Base-by-base conservation (phyloP, 2,329 filamentous ascomycete genomes). In the Colletotrichum euphorbiae region DNA sequence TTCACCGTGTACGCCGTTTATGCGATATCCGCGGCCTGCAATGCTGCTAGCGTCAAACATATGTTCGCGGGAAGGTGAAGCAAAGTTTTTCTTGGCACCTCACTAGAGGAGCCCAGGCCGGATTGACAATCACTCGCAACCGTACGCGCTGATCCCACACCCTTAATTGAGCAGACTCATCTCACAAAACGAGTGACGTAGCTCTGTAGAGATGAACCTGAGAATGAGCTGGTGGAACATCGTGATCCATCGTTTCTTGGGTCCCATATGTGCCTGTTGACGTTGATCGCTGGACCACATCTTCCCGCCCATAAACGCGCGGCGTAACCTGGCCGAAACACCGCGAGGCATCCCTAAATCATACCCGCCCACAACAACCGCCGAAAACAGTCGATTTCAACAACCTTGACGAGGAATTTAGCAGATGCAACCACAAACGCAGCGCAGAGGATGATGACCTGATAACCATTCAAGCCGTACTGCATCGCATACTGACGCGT, bases 221-320 rank as follows among this genome's bases (percentile, higher is more conserved):
- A 6, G 8, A 13, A 38, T 13, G 36, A 13, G 36, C 7, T 28
- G 28, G 6, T 28, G 6, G 28, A 15, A 38, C 13, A 38, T 38
- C 3, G 36, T 15, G 3, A 38, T 4, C 9, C 13, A 38, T 12
- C 36, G 36, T 8, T 38, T 15, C 52, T 21, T 46, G 28, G 28
- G 28, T 28, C 28, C 28, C 28, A 28, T 28, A 21, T 12, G 42
- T 48, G 33, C 59, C 48, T 15, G 54, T 60, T 55, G 42, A 66
- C 42, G 55, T 54, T 60, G 66, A 66, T 66, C 66, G 54, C 66
- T 66, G 46, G 62, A 66, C 54, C 54, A 68, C 61, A 48, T 17
- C 46, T 15, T 54, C 24, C 48, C 48, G 42, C 46, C 46, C 12
- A 58, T 46, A 7, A 13, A 31, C 17, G 42, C 13, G 48, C 45